Percentiles rank a stretch among this genome's conserved stretches.
Conservation (phyloP, 208 protist genomes). For the Trichomonas vaginalis region DNA sequence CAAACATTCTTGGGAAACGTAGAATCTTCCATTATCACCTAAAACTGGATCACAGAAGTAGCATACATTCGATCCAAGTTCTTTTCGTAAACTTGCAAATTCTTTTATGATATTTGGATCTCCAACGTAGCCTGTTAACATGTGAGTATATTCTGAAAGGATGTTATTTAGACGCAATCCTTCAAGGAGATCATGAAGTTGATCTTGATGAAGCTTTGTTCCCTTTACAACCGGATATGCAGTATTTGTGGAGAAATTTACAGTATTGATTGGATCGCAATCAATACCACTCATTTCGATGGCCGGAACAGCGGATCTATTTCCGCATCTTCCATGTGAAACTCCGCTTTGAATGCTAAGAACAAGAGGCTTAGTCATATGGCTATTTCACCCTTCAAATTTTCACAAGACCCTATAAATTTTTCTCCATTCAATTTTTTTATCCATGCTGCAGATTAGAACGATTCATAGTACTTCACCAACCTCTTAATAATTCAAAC, state of each 20-base stretch:
- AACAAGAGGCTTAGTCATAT: not conserved
- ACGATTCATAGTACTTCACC: too few species aligned
- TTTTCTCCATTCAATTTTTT: too few species aligned
- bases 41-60: not conserved
- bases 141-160: not conserved
- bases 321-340: not conserved
- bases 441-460: too few species aligned
- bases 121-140: not conserved
- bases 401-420: not conserved
- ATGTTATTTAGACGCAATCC: not conserved
- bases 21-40: not conserved
- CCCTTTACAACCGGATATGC: not conserved
- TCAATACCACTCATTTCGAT: not conserved
- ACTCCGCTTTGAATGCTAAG: not conserved
- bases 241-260: not conserved
- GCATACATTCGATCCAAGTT: not conserved
- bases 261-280: slow-evolving; percentile 8
- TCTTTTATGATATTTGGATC: not conserved
- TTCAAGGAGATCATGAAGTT: not conserved
- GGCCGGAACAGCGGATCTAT: not conserved
- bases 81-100: not conserved
- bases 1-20: not conserved
- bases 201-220: not conserved
- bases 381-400: not conserved
- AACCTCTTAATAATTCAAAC: too few species aligned